Evolutionary conservation across 192 early-diverging fungal species (phyloP).

Genomic region (Chytriomyces confervae): DNA sequence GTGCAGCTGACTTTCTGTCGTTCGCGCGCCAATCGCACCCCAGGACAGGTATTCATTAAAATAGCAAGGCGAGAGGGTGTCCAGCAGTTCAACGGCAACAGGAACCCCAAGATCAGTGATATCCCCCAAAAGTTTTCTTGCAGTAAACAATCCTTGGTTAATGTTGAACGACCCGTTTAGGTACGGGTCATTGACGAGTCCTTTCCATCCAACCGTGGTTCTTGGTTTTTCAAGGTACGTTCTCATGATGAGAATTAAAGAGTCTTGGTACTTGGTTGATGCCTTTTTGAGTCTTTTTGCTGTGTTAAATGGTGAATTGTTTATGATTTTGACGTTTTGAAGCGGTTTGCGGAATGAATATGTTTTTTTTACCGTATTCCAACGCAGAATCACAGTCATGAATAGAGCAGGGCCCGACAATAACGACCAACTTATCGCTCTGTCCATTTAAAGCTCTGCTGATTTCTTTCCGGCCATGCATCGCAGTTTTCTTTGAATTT

Average conservation of each 20-base stretch:
- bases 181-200: conserved; percentile 72
- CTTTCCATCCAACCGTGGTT: conserved; percentile 98
- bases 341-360: conserved; percentile 3
- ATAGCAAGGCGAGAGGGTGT: conserved; percentile 95
- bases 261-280: conserved; percentile 68
- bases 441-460: conserved; percentile 67
- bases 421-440: conserved; percentile 85
- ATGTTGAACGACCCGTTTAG: conserved; percentile 79
- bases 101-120: conserved; percentile 84
- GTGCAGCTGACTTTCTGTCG: conserved; percentile 10
- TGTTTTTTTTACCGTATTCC: conserved; percentile 72
- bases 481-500: no score
- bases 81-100: conserved; percentile 82
- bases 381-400: conserved; percentile 85
- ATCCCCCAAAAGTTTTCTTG: conserved; percentile 75
- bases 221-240: conserved; percentile 98
- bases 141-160: conserved; percentile 91
- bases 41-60: conserved; percentile 90
- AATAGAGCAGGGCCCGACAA: conserved; percentile 96
- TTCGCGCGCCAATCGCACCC: conserved; percentile 87
- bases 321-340: background rate
- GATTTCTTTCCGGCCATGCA: no score
- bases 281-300: conserved; percentile 51
- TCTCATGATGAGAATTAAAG: conserved; percentile 91
- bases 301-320: conserved; percentile 9